Base-by-base conservation (phyloP, 768 basidiomycete species). In the Inosperma sp. region DNA sequence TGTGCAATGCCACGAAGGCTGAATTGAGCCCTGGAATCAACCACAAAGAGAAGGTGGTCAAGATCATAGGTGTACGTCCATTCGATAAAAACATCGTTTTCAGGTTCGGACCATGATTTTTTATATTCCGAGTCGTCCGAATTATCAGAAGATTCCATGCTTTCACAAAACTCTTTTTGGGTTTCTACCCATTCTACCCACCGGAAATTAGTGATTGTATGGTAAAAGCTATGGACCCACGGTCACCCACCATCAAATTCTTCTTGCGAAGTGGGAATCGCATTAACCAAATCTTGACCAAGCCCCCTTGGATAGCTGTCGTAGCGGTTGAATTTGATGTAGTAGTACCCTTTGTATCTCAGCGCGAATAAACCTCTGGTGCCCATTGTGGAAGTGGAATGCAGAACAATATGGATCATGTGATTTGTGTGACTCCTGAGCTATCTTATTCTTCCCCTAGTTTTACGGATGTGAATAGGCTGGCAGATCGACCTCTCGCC, bases 361-460 rank as follows among this genome's bases (percentile, higher is more conserved):
- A 43, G 2, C 23, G 42, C 42, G 26, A 43, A n/a, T 17, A 43
- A 9, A 17, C 42, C 42, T 29, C 42, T 43, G 42, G 42, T 43
- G 26, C 42, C 42, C 42, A 43, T 43, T 1, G 22, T 23, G 39
- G 16, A 21, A 10, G 21, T 7, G 35, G 21, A 10, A 36, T 10
- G 12, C 3, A n/a, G 21, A 12, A 17, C 21, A 5, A n/a, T n/a
- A n/a, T n/a, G n/a, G n/a, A n/a, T n/a, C n/a, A n/a, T n/a, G n/a
- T n/a, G n/a, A n/a, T n/a, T n/a, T n/a, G n/a, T n/a, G n/a, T n/a
- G n/a, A n/a, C n/a, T n/a, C n/a, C n/a, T n/a, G n/a, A n/a, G n/a
- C n/a, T n/a, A n/a, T n/a, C n/a, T n/a, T n/a, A n/a, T n/a, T n/a
- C n/a, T n/a, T n/a, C n/a, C n/a, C n/a, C n/a, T n/a, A n/a, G n/a